phyloP scores from a whole-genome alignment of 345 rosid genomes.

The Microcos paniculata region DNA sequence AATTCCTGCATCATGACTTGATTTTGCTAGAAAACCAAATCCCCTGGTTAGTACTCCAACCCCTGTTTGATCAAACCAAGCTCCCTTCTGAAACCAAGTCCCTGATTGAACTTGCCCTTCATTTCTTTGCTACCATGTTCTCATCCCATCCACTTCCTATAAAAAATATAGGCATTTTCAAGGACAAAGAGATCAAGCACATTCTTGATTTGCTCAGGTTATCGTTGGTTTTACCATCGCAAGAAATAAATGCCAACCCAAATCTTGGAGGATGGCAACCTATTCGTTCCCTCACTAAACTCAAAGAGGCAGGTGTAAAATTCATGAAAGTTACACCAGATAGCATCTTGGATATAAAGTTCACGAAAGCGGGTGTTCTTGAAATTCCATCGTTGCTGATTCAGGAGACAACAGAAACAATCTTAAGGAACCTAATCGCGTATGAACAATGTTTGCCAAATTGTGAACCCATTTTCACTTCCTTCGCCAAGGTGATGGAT shows the following conservation, averaged over 20 bases:
- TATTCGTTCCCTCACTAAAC: neutral
- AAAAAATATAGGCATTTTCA: neutral
- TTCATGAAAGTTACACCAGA: neutral
- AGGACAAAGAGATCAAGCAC: slow-evolving; percentile 10
- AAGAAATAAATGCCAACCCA: neutral
- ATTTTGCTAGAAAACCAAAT: slow-evolving; percentile 30
- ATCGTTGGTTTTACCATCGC: slow-evolving; percentile 7
- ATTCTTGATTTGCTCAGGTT: slow-evolving; percentile 24
- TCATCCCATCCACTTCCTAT: neutral
- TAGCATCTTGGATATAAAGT: slow-evolving; percentile 20
- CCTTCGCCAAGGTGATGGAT: slow-evolving; percentile 25
- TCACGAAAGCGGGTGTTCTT: neutral
- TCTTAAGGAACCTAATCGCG: slow-evolving; percentile 14
- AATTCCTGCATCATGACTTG: slow-evolving; percentile 23
- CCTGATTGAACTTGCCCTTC: slow-evolving; percentile 14
- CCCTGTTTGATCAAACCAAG: slow-evolving; percentile 18
- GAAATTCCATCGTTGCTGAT: slow-evolving; percentile 7
- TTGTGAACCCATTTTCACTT: slow-evolving; percentile 15
- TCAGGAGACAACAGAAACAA: slow-evolving; percentile 11
- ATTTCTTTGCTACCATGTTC: slow-evolving; percentile 11
- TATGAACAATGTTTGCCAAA: slow-evolving; percentile 18
- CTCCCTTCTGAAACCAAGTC: neutral
- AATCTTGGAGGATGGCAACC: slow-evolving; percentile 8
- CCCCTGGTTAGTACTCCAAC: slow-evolving; percentile 29
- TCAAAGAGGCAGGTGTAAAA: slow-evolving; percentile 19